A percentile compares a stretch with the other conserved stretches of the same genome.
phyloP scores from a whole-genome alignment of 495 filamentous ascomycete species.

The Echria macrotheca region DNA sequence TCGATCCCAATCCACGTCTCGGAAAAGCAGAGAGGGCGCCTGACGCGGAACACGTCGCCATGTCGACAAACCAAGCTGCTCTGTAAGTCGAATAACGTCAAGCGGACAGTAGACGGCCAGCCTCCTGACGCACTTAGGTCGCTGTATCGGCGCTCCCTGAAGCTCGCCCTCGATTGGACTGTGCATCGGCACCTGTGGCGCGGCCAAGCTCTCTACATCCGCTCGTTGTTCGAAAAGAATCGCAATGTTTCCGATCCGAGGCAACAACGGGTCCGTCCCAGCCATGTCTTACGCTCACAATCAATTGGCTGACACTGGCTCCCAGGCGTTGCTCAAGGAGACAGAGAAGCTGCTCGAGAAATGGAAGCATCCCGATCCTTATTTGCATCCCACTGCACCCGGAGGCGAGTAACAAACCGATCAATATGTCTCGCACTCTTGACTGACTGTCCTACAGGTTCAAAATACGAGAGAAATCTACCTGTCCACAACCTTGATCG shows the following conservation, averaged over 20 bases:
- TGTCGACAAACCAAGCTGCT: constrained; percentile 43
- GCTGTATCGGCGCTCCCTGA: constrained; percentile 87
- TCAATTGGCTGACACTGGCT: no score
- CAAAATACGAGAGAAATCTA: constrained; percentile 93
- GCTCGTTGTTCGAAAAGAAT: constrained; percentile 93
- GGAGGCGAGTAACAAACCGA: constrained; percentile 59
- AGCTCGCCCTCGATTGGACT: constrained; percentile 90
- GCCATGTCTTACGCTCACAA: neutral
- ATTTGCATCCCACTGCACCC: constrained; percentile 78
- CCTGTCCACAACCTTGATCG: constrained; percentile 72
- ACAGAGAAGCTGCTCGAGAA: constrained; percentile 81
- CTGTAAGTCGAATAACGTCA: constrained; percentile 31
- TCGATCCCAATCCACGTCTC: no score
- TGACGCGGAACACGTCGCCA: constrained; percentile 20
- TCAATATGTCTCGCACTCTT: no score
- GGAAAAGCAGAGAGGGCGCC: neutral
- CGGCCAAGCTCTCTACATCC: constrained; percentile 91
- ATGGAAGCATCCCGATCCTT: constrained; percentile 98
- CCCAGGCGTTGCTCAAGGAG: constrained; percentile 71
- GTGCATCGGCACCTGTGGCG: constrained; percentile 89
- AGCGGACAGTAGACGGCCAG: neutral
- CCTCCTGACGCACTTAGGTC: constrained; percentile 51
- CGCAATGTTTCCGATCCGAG: constrained; percentile 78
- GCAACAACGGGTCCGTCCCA: constrained; percentile 67
- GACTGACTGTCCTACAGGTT: constrained; percentile 54